A percentile compares a stretch with the other conserved stretches of the same genome.
Evolutionary conservation across 805 yeast genomes (phyloP).

Genomic region (Wickerhamomyces strasburgensis): DNA sequence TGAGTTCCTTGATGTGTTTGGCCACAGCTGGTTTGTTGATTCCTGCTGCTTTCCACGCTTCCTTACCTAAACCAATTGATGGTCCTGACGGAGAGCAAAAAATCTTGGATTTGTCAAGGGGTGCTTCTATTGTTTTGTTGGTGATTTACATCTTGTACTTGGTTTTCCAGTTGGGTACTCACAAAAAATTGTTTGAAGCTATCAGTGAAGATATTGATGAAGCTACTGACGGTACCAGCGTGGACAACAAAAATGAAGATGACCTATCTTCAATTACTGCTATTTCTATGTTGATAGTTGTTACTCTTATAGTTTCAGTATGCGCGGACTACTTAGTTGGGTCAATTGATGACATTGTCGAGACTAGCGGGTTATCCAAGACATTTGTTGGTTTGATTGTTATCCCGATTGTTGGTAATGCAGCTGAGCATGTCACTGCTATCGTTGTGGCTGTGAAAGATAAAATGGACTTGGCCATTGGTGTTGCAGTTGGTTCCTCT

Average conservation of each 20-base stretch:
- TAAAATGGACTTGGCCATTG: slow-evolving; percentile 95
- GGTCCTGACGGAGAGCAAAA: slow-evolving; percentile 32
- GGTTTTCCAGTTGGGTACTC: slow-evolving; percentile 85
- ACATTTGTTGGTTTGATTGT: slow-evolving; percentile 92
- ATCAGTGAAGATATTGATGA: slow-evolving; percentile 38
- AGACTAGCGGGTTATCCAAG: slow-evolving; percentile 78
- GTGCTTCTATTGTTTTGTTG: slow-evolving; percentile 76
- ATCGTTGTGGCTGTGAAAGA: slow-evolving; percentile 91
- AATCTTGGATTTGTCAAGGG: slow-evolving; percentile 76
- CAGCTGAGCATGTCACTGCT: slow-evolving; percentile 98
- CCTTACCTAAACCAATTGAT: slow-evolving; percentile 41
- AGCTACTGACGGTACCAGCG: slow-evolving; percentile 15
- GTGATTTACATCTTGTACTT: slow-evolving; percentile 73
- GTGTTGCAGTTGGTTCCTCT: slow-evolving; percentile 95
- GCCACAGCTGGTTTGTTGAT: slow-evolving; percentile 84
- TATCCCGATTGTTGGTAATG: slow-evolving; percentile 96
- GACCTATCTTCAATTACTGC: slow-evolving; percentile 51
- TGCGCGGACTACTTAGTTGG: slow-evolving; percentile 95
- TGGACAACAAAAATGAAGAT: slow-evolving; percentile 20
- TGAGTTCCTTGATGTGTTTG: slow-evolving; percentile 89
- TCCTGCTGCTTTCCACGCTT: slow-evolving; percentile 94
- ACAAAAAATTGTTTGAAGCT: slow-evolving; percentile 66
- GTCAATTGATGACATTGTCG: slow-evolving; percentile 86
- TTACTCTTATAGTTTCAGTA: slow-evolving; percentile 77
- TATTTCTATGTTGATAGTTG: slow-evolving; percentile 45